Evolutionary conservation across 2,329 filamentous ascomycete species (phyloP).

Genomic region (Drechslerella stenobrocha): DNA sequence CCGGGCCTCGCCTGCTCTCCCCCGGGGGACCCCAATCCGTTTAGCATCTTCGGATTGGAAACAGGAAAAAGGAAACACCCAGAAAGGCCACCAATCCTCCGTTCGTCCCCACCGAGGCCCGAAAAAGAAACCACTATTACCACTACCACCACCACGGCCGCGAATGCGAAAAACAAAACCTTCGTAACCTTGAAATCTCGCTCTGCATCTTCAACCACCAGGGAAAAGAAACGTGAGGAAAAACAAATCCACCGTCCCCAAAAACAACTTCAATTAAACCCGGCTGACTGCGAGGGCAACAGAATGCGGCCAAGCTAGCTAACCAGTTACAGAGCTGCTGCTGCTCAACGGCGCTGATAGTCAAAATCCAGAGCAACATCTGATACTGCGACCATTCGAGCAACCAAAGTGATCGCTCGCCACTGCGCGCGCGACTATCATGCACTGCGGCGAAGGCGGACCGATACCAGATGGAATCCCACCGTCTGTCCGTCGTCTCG

Average conservation of each 20-base stretch:
- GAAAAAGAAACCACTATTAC: conserved; percentile 7
- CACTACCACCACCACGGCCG: conserved; percentile 24
- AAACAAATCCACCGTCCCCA: neutral
- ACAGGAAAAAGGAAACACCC: conserved; percentile 12
- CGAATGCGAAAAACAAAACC: conserved; percentile 2
- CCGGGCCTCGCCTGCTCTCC: no score
- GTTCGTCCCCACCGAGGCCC: conserved; percentile 34
- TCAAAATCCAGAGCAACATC: neutral
- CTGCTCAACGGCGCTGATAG: neutral
- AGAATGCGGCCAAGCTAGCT: neutral
- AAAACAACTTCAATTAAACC: conserved; percentile 2
- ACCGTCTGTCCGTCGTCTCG: no score
- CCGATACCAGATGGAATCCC: no score
- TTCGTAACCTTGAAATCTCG: no score
- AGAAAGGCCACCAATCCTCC: conserved; percentile 29
- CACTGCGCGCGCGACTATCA: no score
- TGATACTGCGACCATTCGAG: neutral
- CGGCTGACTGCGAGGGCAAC: neutral
- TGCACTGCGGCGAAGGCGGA: no score
- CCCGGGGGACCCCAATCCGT: conserved; percentile 17
- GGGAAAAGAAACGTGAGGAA: conserved; percentile 5
- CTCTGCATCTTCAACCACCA: no score
- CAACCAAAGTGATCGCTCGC: no score
- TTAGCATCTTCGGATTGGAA: conserved; percentile 44
- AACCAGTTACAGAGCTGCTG: neutral